Conservation (phyloP, 2,329 filamentous ascomycete species). For the Didymella exigua region DNA sequence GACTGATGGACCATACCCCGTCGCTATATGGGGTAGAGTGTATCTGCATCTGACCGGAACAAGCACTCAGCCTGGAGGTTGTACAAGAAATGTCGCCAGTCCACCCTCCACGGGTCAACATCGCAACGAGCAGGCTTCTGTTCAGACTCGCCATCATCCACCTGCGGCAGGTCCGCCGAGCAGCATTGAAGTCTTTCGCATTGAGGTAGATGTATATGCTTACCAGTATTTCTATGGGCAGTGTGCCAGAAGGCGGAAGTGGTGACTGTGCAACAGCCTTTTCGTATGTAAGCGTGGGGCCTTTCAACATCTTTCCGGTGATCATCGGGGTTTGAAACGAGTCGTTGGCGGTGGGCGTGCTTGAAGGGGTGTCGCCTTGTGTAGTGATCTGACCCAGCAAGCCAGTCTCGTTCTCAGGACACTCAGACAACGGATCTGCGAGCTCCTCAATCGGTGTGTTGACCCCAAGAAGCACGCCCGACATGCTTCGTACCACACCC, state of each 20-base stretch:
- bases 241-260: constrained; percentile 35
- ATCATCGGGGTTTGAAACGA: background rate
- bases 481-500: constrained; percentile 31
- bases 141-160: constrained; percentile 67
- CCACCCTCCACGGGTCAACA: constrained; percentile 64
- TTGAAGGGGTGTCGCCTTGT: background rate
- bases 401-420: constrained; percentile 7
- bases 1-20: constrained; percentile 53
- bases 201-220: constrained; percentile 31
- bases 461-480: constrained; percentile 33
- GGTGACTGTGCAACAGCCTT: constrained; percentile 19
- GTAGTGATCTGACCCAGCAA: background rate
- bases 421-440: constrained; percentile 10
- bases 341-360: background rate
- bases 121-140: constrained; percentile 55
- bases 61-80: background rate
- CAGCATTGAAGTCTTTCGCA: constrained; percentile 63
- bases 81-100: background rate
- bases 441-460: constrained; percentile 28
- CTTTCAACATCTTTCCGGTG: background rate
- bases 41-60: no score
- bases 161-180: constrained; percentile 62
- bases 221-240: constrained; percentile 55
- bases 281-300: no score
- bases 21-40: background rate